These are phyloP conservation scores for Sphaerostilbella broomeana DNA, from an alignment of 2,329 filamentous ascomycete species.

Conservation along the genomic window DNA sequence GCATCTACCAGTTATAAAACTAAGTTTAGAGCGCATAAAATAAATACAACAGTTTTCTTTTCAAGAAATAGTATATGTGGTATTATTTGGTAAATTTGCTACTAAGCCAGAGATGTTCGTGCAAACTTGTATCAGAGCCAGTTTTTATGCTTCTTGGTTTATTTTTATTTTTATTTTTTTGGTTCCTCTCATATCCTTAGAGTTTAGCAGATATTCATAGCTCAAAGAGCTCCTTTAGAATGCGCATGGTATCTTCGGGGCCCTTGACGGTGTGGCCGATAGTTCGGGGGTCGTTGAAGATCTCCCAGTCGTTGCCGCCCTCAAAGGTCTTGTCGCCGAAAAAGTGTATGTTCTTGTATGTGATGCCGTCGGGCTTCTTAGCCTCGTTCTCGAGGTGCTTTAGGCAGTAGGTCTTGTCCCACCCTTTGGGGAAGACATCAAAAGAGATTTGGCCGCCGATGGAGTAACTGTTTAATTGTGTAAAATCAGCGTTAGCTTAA, in stretches of 20 bases:
- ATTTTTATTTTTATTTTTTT: background rate
- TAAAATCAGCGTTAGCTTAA: background rate
- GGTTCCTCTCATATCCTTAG: background rate
- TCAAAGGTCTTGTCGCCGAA: conserved; percentile 92
- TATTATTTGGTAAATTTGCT: background rate
- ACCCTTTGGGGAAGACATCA: conserved; percentile 92
- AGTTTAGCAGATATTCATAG: conserved; percentile 35
- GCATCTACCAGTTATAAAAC: background rate
- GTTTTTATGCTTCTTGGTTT: too few relatives aligned
- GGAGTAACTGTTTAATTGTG: conserved; percentile 68
- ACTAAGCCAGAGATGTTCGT: too few relatives aligned
- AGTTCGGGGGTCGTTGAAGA: conserved; percentile 74
- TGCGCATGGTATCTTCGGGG: conserved; percentile 74
- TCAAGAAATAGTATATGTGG: background rate
- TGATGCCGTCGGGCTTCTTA: conserved; percentile 58
- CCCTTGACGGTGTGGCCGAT: conserved; percentile 76
- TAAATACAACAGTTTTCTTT: too few relatives aligned
- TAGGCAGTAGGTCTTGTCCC: conserved; percentile 98
- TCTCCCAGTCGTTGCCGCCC: conserved; percentile 95
- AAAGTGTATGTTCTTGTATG: conserved; percentile 89
- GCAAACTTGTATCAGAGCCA: too few relatives aligned
- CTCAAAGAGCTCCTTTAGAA: conserved; percentile 75
- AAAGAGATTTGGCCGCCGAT: conserved; percentile 98
- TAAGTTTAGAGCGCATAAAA: background rate
- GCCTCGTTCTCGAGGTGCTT: conserved; percentile 79